phyloP scores from a whole-genome alignment of 1,284 basidiomycete species.

The Leucocoprinus gongylophorus region DNA sequence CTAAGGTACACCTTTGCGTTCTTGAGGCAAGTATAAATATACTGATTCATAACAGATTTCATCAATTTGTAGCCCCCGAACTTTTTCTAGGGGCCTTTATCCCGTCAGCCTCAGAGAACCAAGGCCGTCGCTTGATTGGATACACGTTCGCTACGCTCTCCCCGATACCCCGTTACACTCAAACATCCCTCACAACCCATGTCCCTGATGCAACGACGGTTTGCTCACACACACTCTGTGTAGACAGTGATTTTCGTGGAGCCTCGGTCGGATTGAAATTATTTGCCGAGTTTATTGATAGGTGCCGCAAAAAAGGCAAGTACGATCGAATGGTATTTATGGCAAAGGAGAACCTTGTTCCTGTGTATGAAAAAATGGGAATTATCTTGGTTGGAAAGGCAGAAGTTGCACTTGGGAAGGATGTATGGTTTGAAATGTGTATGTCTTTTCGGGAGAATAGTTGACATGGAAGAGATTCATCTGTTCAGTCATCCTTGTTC shows the following conservation, averaged over 20 bases:
- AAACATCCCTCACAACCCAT: conserved; percentile 1
- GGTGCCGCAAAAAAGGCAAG: background rate
- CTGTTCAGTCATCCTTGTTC: background rate
- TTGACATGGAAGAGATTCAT: too few species aligned
- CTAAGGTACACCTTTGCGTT: background rate
- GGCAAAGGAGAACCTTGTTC: background rate
- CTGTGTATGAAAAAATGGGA: conserved; percentile 1
- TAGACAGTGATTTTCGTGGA: conserved; percentile 4
- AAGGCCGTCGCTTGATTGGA: background rate
- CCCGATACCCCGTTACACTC: background rate
- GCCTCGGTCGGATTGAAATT: conserved; percentile 2
- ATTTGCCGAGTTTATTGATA: conserved; percentile 2
- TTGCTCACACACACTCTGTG: conserved; percentile 2
- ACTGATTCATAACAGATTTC: background rate
- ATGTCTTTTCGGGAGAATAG: background rate
- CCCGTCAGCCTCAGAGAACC: background rate
- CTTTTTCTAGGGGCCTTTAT: conserved; percentile 2
- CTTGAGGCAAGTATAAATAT: background rate
- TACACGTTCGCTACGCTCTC: conserved; percentile 4
- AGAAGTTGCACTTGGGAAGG: conserved; percentile 1
- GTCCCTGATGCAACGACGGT: background rate
- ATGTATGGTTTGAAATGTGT: conserved; percentile 8
- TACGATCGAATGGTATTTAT: conserved; percentile 7
- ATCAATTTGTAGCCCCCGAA: conserved; percentile 3
- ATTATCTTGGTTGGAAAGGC: background rate